Base-by-base conservation (phyloP, 108 stramenopile species). In the Fragilaria radians region DNA sequence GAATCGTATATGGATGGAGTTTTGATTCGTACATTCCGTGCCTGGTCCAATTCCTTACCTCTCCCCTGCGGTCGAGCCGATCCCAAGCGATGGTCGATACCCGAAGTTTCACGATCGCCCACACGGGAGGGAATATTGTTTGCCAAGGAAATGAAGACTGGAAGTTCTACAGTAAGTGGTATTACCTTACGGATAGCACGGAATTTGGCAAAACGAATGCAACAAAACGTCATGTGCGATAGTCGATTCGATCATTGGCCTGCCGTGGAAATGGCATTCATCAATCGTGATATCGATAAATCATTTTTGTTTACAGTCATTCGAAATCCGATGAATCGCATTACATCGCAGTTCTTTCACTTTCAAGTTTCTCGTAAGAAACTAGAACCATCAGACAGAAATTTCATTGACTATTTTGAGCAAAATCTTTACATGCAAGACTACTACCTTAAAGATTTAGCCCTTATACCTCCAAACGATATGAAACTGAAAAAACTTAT, bases 321-420 rank as follows among this genome's bases (percentile, higher is more conserved):
- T 3, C 63, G 79, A 28, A 63, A 81, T 19, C 79, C 79, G 2
- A 69, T 68, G 29, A 17, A 48, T 45, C 72, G 79, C 28, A 64
- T 54, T 48, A 63, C 69, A 4, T 61, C 57, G 11, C 55, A 64
- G 9, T 81, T 77, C 46, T 77, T 71, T 56, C 75, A 81, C 49
- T 74, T 77, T 48, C 33, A 45, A 42, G 72, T 81, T 4, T 71
- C 75, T 18, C 49, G 72, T 22, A 25, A 60, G 28, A 47, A 62
- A 19, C 23, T 55, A 33, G 42, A 62, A 46, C 67, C 74, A 5
- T 59, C 60, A 9, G 74, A 73, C 7, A 63, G 45, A 33, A 55
- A 64, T 28, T 66, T 67, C 24, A 2, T 23, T 3, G 23, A 32
- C 5, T 28, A 4, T n/a, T 25, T 66, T 11, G 14, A 1, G 3